Conservation (phyloP, 805 yeast genomes). For the Maudiozyma serrabonitensis region DNA sequence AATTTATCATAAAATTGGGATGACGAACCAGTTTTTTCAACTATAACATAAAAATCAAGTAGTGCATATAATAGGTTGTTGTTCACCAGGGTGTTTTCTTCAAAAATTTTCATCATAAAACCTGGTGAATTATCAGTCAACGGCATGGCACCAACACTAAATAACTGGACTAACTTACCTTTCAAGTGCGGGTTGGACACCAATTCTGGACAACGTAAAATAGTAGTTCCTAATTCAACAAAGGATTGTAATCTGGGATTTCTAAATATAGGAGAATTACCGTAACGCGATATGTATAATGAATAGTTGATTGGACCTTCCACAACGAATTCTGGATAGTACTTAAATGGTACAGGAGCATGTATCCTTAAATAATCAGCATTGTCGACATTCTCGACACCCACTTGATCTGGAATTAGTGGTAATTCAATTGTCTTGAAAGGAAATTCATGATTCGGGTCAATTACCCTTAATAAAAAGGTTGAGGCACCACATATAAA, state of each 20-base stretch:
- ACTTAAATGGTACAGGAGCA: conserved; percentile 70
- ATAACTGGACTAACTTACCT: conserved; percentile 68
- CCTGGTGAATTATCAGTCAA: conserved; percentile 54
- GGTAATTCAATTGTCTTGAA: conserved; percentile 42
- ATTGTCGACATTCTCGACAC: conserved; percentile 63
- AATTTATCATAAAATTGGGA: conserved; percentile 95
- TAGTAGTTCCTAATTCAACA: conserved; percentile 61
- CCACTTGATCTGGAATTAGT: conserved; percentile 47
- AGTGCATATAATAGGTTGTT: conserved; percentile 70
- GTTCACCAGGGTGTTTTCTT: conserved; percentile 49
- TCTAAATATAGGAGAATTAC: conserved; percentile 46
- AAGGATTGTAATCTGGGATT: conserved; percentile 46
- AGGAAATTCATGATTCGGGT: conserved; percentile 62
- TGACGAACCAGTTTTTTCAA: conserved; percentile 91
- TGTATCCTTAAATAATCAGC: conserved; percentile 56
- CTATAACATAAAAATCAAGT: conserved; percentile 84
- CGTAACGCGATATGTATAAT: conserved; percentile 47
- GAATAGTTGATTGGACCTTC: conserved; percentile 75
- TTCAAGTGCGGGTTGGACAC: conserved; percentile 91
- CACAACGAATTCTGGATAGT: conserved; percentile 73
- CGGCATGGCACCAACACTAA: conserved; percentile 65
- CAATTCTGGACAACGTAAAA: conserved; percentile 75
- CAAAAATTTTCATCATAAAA: conserved; percentile 57
- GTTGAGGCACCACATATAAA: conserved; percentile 67
- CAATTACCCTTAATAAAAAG: conserved; percentile 61